phyloP scores from a whole-genome alignment of 1,139 yeast genomes.

The Nakaseomyces delphensis region DNA sequence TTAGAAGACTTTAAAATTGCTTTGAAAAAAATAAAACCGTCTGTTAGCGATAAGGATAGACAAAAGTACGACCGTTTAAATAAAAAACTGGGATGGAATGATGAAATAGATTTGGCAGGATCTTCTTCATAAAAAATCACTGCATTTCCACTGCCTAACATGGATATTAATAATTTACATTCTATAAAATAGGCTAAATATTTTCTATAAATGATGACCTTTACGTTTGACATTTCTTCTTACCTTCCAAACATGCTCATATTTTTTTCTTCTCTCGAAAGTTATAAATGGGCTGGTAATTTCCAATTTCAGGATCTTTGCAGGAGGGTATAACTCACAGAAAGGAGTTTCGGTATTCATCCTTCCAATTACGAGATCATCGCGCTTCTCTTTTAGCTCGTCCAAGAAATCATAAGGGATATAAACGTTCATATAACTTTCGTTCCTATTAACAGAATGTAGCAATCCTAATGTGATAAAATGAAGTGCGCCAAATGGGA shows the following conservation, averaged over 20 bases:
- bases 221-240: slow-evolving; percentile 57
- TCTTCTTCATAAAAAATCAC: background rate
- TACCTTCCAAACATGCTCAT: slow-evolving; percentile 54
- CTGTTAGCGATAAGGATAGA: slow-evolving; percentile 84
- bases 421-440: slow-evolving; percentile 45
- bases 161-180: background rate
- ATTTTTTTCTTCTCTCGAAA: slow-evolving; percentile 36
- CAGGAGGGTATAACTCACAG: slow-evolving; percentile 35
- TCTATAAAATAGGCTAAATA: background rate
- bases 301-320: slow-evolving; percentile 16
- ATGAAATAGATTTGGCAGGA: slow-evolving; percentile 19
- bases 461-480: slow-evolving; percentile 44
- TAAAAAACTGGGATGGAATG: slow-evolving; percentile 51
- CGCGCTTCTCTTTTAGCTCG: slow-evolving; percentile 32
- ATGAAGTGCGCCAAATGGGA: slow-evolving; percentile 7
- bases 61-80: slow-evolving; percentile 58
- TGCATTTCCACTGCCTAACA: background rate
- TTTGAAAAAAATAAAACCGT: slow-evolving; percentile 68
- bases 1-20: slow-evolving; percentile 63
- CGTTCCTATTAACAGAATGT: slow-evolving; percentile 49
- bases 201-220: slow-evolving; percentile 26
- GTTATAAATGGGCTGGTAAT: slow-evolving; percentile 42
- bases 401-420: slow-evolving; percentile 36
- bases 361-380: slow-evolving; percentile 48
- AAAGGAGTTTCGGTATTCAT: slow-evolving; percentile 49